Evolutionary conservation across 1,139 yeast species (phyloP), one percentile per base, ranked within the genome.

Genomic region (Wickerhamomyces sp.): DNA sequence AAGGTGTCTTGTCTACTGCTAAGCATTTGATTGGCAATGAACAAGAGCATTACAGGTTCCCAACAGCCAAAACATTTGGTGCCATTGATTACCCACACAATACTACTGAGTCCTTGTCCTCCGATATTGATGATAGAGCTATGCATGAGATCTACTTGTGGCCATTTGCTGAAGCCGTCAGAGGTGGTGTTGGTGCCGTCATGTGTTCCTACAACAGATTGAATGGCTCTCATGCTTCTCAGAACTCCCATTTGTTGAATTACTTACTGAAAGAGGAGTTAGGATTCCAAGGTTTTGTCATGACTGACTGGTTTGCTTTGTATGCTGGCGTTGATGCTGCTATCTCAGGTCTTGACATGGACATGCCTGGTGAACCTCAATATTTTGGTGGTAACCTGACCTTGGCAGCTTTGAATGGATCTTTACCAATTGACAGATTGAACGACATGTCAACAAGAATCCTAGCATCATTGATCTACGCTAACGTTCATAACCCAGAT

Each of bases 141-240:
- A 64, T 77, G 68, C 82, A 75, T 49, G 84, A 77, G 48, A 51
- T 75, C 1, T 77, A 72, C 51, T 55, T 75, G 33, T 75, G 81
- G 81, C 84, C 84, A 6, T 77, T 77, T 60, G 79, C 78, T 23
- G 78, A 77, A 47, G 68, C 74, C 24, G 61, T 77, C 26, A 62
- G 69, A 36, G 75, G 79, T 9, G 80, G 80, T 11, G 75, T 62
- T 16, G 79, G 75, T 1, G 64, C 78, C n/a, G 61, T 76, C 12
- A 73, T 77, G 77, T 75, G 82, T 47, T 62, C 79, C 0, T 75
- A 73, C 50, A 75, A 76, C 43, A 61, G 61, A 45, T 67, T 75
- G 33, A 77, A 77, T 55, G 71, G 72, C 47, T 63, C 76, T 3
- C 68, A 72, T 44, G 71, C 76, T 11, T 75, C 82, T 52, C 78